These are phyloP conservation scores for Alternaria viburni DNA, from an alignment of 2,329 filamentous ascomycete species.

Conservation along the genomic window DNA sequence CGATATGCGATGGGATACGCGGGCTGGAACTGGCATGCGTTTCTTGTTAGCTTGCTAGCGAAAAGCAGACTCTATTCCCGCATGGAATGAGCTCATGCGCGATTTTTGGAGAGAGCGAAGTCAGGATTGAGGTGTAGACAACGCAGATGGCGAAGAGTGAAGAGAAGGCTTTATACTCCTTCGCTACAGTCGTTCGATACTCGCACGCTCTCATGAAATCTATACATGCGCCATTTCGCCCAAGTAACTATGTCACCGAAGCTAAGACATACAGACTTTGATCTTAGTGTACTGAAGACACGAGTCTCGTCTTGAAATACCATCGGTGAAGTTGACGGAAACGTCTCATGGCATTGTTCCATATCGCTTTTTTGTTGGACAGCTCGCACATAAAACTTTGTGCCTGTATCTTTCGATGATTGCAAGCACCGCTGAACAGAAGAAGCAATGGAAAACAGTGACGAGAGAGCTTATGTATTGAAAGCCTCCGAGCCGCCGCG, in stretches of 20 bases:
- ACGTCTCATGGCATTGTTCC: accelerated
- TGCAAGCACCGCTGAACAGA: neutral
- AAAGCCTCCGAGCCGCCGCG: neutral
- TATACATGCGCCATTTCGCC: neutral
- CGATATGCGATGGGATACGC: neutral
- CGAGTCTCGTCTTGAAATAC: neutral
- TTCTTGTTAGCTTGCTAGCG: neutral
- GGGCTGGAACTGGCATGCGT: neutral
- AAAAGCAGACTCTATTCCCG: neutral
- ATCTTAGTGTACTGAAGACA: neutral
- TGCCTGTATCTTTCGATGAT: neutral
- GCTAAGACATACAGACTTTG: neutral
- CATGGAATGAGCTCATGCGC: too few species aligned
- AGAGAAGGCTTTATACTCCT: neutral
- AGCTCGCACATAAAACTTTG: neutral
- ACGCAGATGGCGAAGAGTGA: neutral
- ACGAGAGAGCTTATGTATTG: accelerated
- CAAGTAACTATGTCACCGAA: neutral
- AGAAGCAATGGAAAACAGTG: neutral
- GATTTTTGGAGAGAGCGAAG: neutral
- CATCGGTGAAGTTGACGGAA: neutral
- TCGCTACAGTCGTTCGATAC: neutral
- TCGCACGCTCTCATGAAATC: neutral
- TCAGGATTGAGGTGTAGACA: neutral
- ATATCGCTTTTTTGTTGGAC: neutral